Percentiles rank a stretch among this genome's conserved stretches.
Evolutionary conservation across 257 asterid species (phyloP).

Genomic region (Solanum chmielewskii): DNA sequence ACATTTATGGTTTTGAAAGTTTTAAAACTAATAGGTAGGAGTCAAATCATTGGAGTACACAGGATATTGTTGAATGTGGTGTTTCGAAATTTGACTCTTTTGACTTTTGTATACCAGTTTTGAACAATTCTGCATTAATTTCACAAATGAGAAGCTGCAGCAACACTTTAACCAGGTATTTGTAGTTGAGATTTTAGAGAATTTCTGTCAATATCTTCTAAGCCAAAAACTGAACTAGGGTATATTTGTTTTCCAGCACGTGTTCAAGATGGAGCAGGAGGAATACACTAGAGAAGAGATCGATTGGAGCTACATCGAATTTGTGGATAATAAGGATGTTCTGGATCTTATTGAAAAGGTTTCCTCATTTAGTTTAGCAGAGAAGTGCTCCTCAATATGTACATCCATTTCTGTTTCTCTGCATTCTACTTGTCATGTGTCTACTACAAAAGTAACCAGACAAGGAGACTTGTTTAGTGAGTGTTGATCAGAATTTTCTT

Average conservation of each 20-base stretch:
- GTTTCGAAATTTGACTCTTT: not conserved
- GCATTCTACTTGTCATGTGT: not conserved
- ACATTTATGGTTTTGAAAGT: slow-evolving; percentile 97
- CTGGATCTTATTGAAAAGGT: slow-evolving; percentile 98
- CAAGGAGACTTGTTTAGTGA: not conserved
- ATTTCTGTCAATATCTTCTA: not conserved
- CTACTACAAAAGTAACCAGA: not conserved
- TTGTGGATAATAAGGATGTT: slow-evolving; percentile 95
- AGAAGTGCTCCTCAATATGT: not conserved
- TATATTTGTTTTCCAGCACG: slow-evolving; percentile 44
- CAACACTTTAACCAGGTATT: slow-evolving; percentile 44
- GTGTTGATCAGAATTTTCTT: not conserved
- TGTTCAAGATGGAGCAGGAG: slow-evolving; percentile 99
- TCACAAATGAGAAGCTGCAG: slow-evolving; percentile 16
- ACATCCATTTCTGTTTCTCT: not conserved
- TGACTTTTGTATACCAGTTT: slow-evolving; percentile 4
- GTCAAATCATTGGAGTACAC: not conserved
- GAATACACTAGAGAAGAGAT: slow-evolving; percentile 90
- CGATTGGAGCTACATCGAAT: slow-evolving; percentile 97
- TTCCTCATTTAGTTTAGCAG: slow-evolving; percentile 4
- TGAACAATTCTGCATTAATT: slow-evolving; percentile 17
- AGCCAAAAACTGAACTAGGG: not conserved
- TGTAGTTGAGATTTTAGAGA: slow-evolving; percentile 1
- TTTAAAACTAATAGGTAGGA: slow-evolving; percentile 77
- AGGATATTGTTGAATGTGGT: not conserved